These are phyloP conservation scores for Solanum gandarillasii DNA, from an alignment of 257 asterid species.

Conservation along the genomic window DNA sequence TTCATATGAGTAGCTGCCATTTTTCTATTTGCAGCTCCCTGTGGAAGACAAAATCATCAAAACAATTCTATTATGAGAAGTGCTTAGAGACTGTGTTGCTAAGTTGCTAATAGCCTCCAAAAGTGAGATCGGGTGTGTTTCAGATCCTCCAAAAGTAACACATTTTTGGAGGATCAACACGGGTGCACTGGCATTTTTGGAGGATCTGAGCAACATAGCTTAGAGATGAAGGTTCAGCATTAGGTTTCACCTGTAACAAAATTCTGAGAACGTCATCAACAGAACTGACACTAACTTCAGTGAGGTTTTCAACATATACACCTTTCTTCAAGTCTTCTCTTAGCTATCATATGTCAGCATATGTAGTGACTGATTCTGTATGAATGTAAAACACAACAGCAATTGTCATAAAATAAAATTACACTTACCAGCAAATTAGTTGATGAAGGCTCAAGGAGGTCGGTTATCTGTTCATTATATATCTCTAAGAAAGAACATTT, in stretches of 20 bases:
- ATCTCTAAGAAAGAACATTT: constrained; percentile 85
- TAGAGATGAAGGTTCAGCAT: constrained; percentile 9
- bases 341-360: constrained; percentile 31
- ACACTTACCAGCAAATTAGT: constrained; percentile 61
- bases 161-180: background rate
- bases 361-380: background rate
- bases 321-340: constrained; percentile 85
- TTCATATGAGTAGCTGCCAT: constrained; percentile 80
- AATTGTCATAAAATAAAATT: constrained; percentile 1
- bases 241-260: constrained; percentile 57
- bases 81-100: background rate
- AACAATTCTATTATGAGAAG: background rate
- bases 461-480: constrained; percentile 85
- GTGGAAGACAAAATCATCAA: constrained; percentile 11
- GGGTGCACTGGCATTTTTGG: background rate
- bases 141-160: background rate
- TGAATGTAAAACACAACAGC: background rate
- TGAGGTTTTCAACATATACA: constrained; percentile 77
- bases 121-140: background rate
- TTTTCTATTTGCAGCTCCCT: constrained; percentile 87
- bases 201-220: background rate
- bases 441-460: constrained; percentile 84
- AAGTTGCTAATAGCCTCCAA: background rate
- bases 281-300: constrained; percentile 50
- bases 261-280: constrained; percentile 59